Percentiles rank a stretch among this genome's conserved stretches.
Conservation (phyloP, 129 eudicot species). For the Pulicaria dysenterica region DNA sequence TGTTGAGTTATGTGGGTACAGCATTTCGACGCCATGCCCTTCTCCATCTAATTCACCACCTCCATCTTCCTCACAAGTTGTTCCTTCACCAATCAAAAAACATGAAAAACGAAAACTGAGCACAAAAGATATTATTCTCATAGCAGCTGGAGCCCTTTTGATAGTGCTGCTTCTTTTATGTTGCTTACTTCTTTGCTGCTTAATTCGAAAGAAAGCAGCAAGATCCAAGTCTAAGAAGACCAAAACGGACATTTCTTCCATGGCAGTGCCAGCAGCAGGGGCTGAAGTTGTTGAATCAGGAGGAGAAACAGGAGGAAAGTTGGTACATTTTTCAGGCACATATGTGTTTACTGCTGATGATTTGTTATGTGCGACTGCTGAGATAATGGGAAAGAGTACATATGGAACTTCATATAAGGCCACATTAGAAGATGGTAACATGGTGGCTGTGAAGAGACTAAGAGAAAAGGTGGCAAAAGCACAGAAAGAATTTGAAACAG, state of each 20-base stretch:
- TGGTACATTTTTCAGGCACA: conserved; percentile 90
- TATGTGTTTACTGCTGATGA: conserved; percentile 92
- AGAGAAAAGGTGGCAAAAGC: conserved; percentile 83
- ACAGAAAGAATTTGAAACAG: conserved; percentile 86
- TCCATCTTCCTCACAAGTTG: conserved; percentile 47
- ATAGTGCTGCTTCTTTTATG: conserved; percentile 61
- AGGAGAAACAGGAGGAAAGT: conserved; percentile 76
- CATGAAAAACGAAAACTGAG: conserved; percentile 47
- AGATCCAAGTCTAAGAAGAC: conserved; percentile 51
- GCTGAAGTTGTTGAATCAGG: conserved; percentile 56
- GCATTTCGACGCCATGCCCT: conserved; percentile 57
- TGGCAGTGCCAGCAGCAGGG: conserved; percentile 44
- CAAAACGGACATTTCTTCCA: conserved; percentile 42
- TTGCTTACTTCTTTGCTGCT: conserved; percentile 72
- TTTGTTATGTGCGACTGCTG: conserved; percentile 92
- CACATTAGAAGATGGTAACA: conserved; percentile 83
- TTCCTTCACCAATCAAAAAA: conserved; percentile 14
- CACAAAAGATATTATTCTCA: conserved; percentile 81
- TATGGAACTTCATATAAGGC: conserved; percentile 96
- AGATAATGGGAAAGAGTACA: conserved; percentile 91
- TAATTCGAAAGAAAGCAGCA: conserved; percentile 67
- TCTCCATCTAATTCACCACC: conserved; percentile 34
- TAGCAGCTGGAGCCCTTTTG: conserved; percentile 74
- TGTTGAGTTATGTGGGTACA: conserved; percentile 74
- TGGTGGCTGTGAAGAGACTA: conserved; percentile 88